Conservation (phyloP, 768 basidiomycete genomes). For the Boletus rex-veris region DNA sequence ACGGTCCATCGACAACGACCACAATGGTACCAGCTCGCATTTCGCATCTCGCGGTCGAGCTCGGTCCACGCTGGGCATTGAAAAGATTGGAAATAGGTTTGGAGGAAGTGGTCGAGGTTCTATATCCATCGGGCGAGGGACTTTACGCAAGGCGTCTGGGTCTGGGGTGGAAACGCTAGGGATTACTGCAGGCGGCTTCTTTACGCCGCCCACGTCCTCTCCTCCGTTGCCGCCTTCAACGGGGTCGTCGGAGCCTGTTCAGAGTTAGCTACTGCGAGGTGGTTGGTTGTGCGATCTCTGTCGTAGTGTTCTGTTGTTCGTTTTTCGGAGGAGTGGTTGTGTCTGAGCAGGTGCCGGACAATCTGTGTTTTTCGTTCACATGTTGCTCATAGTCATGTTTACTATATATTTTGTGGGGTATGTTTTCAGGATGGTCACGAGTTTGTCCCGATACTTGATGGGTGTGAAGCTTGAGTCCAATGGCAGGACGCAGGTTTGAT, state of each 20-base stretch:
- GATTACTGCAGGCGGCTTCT: conserved; percentile 77
- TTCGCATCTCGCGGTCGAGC: conserved; percentile 40
- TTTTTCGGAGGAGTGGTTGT: too few relatives aligned
- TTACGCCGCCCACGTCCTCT: conserved; percentile 48
- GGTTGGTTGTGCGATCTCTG: background rate
- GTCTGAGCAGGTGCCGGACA: too few relatives aligned
- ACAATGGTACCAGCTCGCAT: conserved; percentile 24
- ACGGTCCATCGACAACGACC: conserved; percentile 37
- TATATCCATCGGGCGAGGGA: conserved; percentile 63
- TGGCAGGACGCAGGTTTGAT: too few relatives aligned
- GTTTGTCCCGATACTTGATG: too few relatives aligned
- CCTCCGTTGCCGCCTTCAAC: conserved; percentile 27
- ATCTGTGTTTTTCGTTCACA: too few relatives aligned
- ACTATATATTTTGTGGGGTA: too few relatives aligned
- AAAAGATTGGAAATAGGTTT: conserved; percentile 32
- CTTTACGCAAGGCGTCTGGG: conserved; percentile 58
- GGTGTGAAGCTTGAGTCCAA: too few relatives aligned
- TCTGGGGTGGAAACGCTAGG: conserved; percentile 74
- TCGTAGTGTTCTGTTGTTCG: background rate
- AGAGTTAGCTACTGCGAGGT: background rate
- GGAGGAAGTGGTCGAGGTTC: conserved; percentile 46
- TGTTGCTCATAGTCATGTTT: too few relatives aligned
- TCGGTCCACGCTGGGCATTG: conserved; percentile 65
- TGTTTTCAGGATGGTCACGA: too few relatives aligned
- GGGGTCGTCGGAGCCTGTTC: background rate